Conservation (phyloP, 768 basidiomycete genomes). For the Psilocybe tampanensis region DNA sequence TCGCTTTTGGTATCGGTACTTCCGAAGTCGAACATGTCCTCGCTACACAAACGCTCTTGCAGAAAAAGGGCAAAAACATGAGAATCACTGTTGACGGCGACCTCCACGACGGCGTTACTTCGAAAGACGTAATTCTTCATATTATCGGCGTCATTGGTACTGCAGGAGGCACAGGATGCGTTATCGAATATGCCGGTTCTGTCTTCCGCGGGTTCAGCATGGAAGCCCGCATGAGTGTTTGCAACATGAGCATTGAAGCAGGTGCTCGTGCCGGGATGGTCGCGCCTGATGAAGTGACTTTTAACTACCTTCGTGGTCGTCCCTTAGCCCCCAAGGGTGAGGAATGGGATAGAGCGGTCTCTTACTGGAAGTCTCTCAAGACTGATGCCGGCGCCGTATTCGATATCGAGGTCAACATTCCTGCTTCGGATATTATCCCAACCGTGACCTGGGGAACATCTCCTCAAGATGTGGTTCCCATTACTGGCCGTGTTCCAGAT, state of each 20-base stretch:
- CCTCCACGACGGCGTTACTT: constrained; percentile 78
- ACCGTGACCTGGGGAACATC: constrained; percentile 95
- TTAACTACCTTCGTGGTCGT: constrained; percentile 78
- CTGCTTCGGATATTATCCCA: constrained; percentile 84
- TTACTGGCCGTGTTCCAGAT: constrained; percentile 80
- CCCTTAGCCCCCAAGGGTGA: constrained; percentile 84
- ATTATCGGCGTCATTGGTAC: constrained; percentile 92
- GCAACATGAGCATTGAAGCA: constrained; percentile 96
- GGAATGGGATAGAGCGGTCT: constrained; percentile 81
- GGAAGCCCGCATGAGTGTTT: constrained; percentile 90
- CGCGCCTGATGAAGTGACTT: constrained; percentile 87
- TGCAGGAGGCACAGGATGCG: constrained; percentile 90
- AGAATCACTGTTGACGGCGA: constrained; percentile 85
- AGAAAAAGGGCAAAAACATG: constrained; percentile 92
- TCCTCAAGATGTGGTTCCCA: constrained; percentile 85
- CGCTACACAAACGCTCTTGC: constrained; percentile 87
- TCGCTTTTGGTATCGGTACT: constrained; percentile 93
- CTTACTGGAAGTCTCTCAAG: constrained; percentile 83
- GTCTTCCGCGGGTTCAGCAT: constrained; percentile 84
- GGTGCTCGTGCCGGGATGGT: constrained; percentile 94
- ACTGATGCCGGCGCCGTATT: constrained; percentile 85
- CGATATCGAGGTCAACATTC: constrained; percentile 79
- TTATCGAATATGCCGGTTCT: constrained; percentile 91
- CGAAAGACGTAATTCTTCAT: constrained; percentile 89
- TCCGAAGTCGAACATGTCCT: constrained; percentile 95